Evolutionary conservation across 2,329 filamentous ascomycete genomes (phyloP), one percentile per base, ranked within the genome.

Genomic region (Colletotrichum sp.): DNA sequence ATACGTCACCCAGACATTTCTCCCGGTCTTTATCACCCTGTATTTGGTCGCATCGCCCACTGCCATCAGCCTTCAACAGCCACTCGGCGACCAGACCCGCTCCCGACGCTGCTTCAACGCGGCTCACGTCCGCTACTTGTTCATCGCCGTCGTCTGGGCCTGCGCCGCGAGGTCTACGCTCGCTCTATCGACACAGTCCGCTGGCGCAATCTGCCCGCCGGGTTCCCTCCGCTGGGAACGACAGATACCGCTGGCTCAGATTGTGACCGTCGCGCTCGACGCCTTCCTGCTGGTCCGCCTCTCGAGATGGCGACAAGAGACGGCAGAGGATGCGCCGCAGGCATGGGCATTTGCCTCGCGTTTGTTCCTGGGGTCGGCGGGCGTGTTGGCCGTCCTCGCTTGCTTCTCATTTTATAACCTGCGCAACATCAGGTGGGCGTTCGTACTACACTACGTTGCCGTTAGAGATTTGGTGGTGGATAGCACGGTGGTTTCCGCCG

Each of bases 111-210:
- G 68, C 18, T 59, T 60, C 28, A 75, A 21, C n/a, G 65, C 73
- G 5, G 34, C 67, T 6, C n/a, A 76, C 24, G 8, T 77, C 12
- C 64, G 78, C 52, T 82, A 81, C 71, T 52, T 76, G 21, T 5
- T 79, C 18, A 69, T 82, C 6, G 79, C 83, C 18, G 52, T 83
- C 7, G 28, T 79, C 7, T 85, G 84, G 84, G 83, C 80, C 7
- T 72, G 81, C n/a, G 81, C 81, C 5, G 78, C 82, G 55, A 78
- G 81, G 15, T 66, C 81, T 7, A 81, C 81, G 10, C 78, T 81
- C 43, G 75, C 78, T 16, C 79, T 81, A 2, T 78, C 80, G 5
- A 80, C 81, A 71, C 78, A 75, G 32, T 72, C 71, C 1, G 79
- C 82, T 2, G 80, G 82, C 39, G 82, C 79, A 39, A 82, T 84